Percentiles rank a stretch among this genome's conserved stretches.
These are phyloP conservation scores for Hypsizygus marmoreus DNA, from an alignment of 768 basidiomycete genomes.

Conservation along the genomic window DNA sequence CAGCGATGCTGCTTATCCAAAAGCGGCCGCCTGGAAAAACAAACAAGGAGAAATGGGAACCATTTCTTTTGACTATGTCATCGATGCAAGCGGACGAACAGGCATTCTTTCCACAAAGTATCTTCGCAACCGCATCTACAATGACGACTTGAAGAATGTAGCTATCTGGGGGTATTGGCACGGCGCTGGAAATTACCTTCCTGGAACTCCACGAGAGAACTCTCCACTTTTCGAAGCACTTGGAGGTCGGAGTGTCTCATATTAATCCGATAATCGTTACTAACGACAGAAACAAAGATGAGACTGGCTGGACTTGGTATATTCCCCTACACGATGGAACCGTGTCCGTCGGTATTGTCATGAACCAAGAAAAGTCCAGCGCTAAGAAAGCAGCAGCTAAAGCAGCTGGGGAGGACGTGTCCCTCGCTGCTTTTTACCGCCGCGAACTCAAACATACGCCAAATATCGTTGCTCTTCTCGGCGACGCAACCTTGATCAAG, in stretches of 20 bases:
- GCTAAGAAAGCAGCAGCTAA: slow-evolving; percentile 29
- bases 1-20: slow-evolving; percentile 31
- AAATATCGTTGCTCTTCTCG: slow-evolving; percentile 26
- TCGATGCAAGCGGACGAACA: slow-evolving; percentile 63
- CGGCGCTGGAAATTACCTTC: slow-evolving; percentile 43
- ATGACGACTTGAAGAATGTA: slow-evolving; percentile 54
- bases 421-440: slow-evolving; percentile 38
- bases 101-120: slow-evolving; percentile 64
- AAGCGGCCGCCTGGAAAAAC: slow-evolving; percentile 39
- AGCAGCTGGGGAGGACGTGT: slow-evolving; percentile 12
- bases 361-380: slow-evolving; percentile 38
- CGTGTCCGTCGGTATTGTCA: slow-evolving; percentile 51
- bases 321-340: slow-evolving; percentile 55
- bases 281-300: slow-evolving; percentile 32
- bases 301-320: slow-evolving; percentile 58
- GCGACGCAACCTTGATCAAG: slow-evolving; percentile 30
- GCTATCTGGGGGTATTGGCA: slow-evolving; percentile 74
- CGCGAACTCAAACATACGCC: slow-evolving; percentile 38
- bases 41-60: slow-evolving; percentile 24
- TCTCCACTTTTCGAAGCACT: slow-evolving; percentile 58
- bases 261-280: neutral
- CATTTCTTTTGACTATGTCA: slow-evolving; percentile 59
- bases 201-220: slow-evolving; percentile 42
- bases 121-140: slow-evolving; percentile 55
- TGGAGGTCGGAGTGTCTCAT: slow-evolving; percentile 37